A percentile compares a stretch with the other conserved stretches of the same genome.
Evolutionary conservation across 768 basidiomycete genomes (phyloP).

Genomic region (Hericium coralloides): DNA sequence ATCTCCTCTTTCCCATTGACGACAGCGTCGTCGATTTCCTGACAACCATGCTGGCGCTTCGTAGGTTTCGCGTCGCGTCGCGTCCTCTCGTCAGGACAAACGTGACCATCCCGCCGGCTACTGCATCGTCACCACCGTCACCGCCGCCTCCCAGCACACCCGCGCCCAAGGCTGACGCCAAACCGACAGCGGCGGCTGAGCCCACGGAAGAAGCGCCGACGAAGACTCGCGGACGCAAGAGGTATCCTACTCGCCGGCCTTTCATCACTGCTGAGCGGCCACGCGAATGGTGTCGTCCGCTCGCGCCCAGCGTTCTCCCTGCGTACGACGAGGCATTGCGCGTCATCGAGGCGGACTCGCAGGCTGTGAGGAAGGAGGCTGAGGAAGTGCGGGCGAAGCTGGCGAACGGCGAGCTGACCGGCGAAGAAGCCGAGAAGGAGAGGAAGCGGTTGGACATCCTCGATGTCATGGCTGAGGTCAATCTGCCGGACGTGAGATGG

Average conservation of each 20-base stretch:
- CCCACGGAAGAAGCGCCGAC: not conserved
- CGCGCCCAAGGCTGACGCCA: not conserved
- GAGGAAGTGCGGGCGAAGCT: conserved; percentile 23
- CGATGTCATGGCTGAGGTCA: conserved; percentile 73
- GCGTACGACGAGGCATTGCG: conserved; percentile 82
- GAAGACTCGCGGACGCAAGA: conserved; percentile 4
- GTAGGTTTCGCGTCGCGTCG: conserved; percentile 3
- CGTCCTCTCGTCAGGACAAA: conserved; percentile 7
- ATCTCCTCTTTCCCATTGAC: no score
- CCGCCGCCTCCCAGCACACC: not conserved
- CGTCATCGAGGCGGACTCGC: conserved; percentile 56
- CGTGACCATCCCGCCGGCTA: conserved; percentile 4
- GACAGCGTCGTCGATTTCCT: not conserved
- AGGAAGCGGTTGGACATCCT: conserved; percentile 44
- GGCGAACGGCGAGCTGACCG: conserved; percentile 10
- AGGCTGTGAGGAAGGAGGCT: conserved; percentile 36
- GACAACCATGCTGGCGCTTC: conserved; percentile 9
- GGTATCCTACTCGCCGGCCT: conserved; percentile 33
- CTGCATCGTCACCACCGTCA: not conserved
- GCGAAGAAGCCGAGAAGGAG: conserved; percentile 17
- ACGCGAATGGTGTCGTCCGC: conserved; percentile 55
- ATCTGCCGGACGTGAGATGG: conserved; percentile 80
- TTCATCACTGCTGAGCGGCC: conserved; percentile 42
- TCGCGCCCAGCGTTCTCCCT: conserved; percentile 54
- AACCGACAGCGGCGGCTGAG: not conserved